Conservation (phyloP, 495 filamentous ascomycete genomes). For the Hypoxylon perforatum region DNA sequence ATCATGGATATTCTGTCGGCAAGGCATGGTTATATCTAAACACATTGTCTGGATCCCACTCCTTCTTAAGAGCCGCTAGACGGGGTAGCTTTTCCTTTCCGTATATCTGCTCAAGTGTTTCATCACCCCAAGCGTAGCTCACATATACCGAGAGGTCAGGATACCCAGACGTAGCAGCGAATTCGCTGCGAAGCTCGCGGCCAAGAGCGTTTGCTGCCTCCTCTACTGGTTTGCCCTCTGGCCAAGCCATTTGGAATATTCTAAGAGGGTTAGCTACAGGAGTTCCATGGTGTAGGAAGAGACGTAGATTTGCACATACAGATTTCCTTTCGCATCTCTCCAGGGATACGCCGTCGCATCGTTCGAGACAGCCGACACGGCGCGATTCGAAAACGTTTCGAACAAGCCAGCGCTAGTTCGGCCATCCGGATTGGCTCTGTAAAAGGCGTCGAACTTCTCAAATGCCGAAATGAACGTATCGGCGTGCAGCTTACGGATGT, state of each 20-base stretch:
- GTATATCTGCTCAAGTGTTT: conserved; percentile 46
- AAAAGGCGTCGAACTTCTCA: conserved; percentile 39
- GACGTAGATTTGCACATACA: conserved; percentile 36
- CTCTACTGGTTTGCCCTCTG: conserved; percentile 8
- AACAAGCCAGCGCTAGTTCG: conserved; percentile 27
- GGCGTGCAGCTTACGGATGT: conserved; percentile 20
- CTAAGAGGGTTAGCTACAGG: conserved; percentile 2
- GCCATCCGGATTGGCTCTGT: conserved; percentile 19
- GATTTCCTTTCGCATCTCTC: conserved; percentile 43
- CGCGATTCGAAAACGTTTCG: conserved; percentile 48
- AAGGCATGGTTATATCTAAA: conserved; percentile 34
- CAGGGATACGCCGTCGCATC: conserved; percentile 50
- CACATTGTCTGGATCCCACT: conserved; percentile 49
- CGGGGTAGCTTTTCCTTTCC: conserved; percentile 45
- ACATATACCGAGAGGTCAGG: conserved; percentile 47
- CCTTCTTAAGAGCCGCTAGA: conserved; percentile 45
- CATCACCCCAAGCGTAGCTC: conserved; percentile 55
- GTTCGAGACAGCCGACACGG: conserved; percentile 35
- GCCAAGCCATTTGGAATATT: conserved; percentile 14
- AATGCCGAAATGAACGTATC: conserved; percentile 30
- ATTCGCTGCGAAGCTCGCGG: conserved; percentile 25
- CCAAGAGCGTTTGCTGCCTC: conserved; percentile 7
- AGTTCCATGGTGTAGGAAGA: neutral
- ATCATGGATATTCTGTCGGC: conserved; percentile 15
- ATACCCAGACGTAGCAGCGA: conserved; percentile 40